phyloP scores from a whole-genome alignment of 768 basidiomycete genomes.

The Calocybe cyanea region DNA sequence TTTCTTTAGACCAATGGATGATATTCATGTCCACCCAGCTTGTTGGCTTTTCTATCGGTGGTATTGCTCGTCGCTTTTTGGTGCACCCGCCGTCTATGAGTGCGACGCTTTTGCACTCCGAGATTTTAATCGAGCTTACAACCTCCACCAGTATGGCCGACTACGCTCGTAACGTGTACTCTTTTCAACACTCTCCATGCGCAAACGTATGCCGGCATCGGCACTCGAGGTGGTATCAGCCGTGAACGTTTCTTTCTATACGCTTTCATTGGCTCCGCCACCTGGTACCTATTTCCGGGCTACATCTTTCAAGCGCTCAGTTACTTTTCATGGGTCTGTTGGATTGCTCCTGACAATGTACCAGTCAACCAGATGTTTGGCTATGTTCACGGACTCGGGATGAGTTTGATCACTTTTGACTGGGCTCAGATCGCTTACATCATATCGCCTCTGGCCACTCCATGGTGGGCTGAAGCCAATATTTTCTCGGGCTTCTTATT shows the following conservation, averaged over 20 bases:
- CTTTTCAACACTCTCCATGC: constrained; percentile 82
- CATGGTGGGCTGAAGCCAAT: constrained; percentile 84
- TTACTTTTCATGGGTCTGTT: constrained; percentile 56
- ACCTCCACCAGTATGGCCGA: constrained; percentile 66
- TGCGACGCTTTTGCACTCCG: constrained; percentile 21
- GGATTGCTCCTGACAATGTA: constrained; percentile 69
- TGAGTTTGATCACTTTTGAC: constrained; percentile 78
- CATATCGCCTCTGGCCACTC: constrained; percentile 69
- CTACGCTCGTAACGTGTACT: constrained; percentile 68
- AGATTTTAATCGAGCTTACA: constrained; percentile 12
- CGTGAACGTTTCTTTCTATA: constrained; percentile 77
- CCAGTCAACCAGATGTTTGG: constrained; percentile 76
- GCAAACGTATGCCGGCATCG: constrained; percentile 63
- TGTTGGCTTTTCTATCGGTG: constrained; percentile 81
- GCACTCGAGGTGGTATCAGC: constrained; percentile 60
- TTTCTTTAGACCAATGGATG: constrained; percentile 68
- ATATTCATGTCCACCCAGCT: constrained; percentile 72
- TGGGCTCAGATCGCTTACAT: constrained; percentile 76
- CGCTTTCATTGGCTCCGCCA: constrained; percentile 50
- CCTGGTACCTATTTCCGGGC: constrained; percentile 71
- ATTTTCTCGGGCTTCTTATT: constrained; percentile 57
- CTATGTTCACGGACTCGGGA: constrained; percentile 54
- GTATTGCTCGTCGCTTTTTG: constrained; percentile 69
- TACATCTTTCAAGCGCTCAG: constrained; percentile 67
- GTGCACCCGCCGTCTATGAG: constrained; percentile 72